Evolutionary conservation across 768 basidiomycete genomes (phyloP).

Genomic region (Tylopilus intermedius): DNA sequence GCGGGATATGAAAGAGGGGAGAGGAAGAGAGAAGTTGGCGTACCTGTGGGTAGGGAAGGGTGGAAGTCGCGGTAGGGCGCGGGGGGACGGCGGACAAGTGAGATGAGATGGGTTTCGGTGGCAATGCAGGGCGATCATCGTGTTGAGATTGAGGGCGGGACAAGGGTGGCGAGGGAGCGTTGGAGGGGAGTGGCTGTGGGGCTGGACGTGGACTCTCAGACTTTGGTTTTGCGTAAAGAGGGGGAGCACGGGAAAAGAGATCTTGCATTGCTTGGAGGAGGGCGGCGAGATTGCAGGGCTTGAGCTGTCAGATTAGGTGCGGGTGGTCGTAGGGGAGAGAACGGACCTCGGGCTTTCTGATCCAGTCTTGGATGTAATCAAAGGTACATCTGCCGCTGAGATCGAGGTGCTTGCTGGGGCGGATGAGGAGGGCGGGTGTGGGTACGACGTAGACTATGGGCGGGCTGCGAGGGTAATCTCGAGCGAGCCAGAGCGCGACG

Average conservation of each 20-base stretch:
- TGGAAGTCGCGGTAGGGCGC: constrained; percentile 13
- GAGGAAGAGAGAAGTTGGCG: constrained; percentile 7
- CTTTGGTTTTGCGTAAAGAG: constrained; percentile 82
- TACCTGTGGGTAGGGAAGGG: constrained; percentile 19
- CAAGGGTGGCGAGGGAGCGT: constrained; percentile 6
- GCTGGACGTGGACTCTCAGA: constrained; percentile 21
- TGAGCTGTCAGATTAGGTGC: constrained; percentile 1
- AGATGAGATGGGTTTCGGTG: constrained; percentile 33
- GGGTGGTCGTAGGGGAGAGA: constrained; percentile 6
- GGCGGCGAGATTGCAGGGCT: constrained; percentile 75
- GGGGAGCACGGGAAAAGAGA: constrained; percentile 81
- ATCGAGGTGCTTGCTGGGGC: constrained; percentile 70
- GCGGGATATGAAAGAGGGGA: not conserved
- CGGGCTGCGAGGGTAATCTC: constrained; percentile 75
- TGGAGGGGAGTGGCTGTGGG: constrained; percentile 17
- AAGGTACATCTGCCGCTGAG: constrained; percentile 69
- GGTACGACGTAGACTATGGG: constrained; percentile 92
- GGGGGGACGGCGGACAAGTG: constrained; percentile 8
- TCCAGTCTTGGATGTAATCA: constrained; percentile 75
- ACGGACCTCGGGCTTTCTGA: constrained; percentile 62
- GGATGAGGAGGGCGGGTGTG: constrained; percentile 85
- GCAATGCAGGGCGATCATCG: constrained; percentile 35
- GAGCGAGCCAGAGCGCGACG: constrained; percentile 80
- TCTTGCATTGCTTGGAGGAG: constrained; percentile 75
- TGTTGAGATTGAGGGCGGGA: constrained; percentile 15